These are phyloP conservation scores for Dendrocalamus sinicus DNA, from an alignment of 176 grass and related monocot species.

Conservation along the genomic window DNA sequence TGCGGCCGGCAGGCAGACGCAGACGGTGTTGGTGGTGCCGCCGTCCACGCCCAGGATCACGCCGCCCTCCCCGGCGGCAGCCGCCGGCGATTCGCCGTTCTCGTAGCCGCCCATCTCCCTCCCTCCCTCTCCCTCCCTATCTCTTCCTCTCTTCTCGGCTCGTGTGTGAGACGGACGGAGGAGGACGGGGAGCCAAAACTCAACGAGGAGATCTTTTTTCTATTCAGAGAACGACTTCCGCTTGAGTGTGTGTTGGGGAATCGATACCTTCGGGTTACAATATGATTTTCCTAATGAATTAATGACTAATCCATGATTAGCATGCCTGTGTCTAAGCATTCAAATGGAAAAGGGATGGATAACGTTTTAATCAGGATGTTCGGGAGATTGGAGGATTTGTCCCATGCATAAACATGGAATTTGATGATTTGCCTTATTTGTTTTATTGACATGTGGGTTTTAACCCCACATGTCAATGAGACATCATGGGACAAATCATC, in stretches of 20 bases:
- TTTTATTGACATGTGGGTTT: no score
- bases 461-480: no score
- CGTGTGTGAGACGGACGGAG: not conserved
- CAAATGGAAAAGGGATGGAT: not conserved
- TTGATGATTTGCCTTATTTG: no score
- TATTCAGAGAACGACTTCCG: not conserved
- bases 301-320: constrained; percentile 20
- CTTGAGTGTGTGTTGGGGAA: not conserved
- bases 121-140: not conserved
- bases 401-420: no score
- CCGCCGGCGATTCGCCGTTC: constrained; percentile 59
- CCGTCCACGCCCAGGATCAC: constrained; percentile 92
- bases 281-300: not conserved
- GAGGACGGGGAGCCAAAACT: constrained; percentile 21
- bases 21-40: constrained; percentile 92
- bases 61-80: constrained; percentile 39
- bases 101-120: constrained; percentile 64
- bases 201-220: not conserved
- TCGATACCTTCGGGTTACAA: not conserved
- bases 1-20: constrained; percentile 84
- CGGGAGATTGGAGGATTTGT: not conserved
- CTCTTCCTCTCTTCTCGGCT: not conserved
- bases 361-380: not conserved
- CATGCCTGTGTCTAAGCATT: not conserved
- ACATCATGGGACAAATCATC: no score